Conservation (phyloP, 2,329 filamentous ascomycete genomes). For the Westerdykella sp. region DNA sequence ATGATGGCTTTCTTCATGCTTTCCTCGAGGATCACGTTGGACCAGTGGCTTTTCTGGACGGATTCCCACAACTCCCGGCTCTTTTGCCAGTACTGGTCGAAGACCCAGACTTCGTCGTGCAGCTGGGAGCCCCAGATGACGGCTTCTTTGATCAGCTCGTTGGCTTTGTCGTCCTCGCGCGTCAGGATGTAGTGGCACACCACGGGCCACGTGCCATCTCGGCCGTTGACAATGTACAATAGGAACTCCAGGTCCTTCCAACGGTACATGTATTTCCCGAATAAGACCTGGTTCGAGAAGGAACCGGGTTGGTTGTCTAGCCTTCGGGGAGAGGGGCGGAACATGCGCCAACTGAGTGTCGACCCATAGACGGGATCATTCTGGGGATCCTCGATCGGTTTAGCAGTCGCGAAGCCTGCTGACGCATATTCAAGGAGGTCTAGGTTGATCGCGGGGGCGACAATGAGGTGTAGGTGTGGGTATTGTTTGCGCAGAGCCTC, state of each 20-base stretch:
- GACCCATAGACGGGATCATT: slow-evolving; percentile 32
- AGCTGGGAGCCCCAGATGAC: slow-evolving; percentile 52
- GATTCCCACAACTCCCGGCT: slow-evolving; percentile 54
- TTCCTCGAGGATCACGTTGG: slow-evolving; percentile 60
- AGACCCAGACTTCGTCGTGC: slow-evolving; percentile 61
- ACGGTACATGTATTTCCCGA: slow-evolving; percentile 43
- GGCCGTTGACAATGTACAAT: slow-evolving; percentile 38
- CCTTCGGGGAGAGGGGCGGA: slow-evolving; percentile 35
- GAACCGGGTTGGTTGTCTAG: slow-evolving; percentile 33
- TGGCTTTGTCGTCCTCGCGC: slow-evolving; percentile 27
- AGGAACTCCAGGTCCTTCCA: slow-evolving; percentile 42
- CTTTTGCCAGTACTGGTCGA: slow-evolving; percentile 61
- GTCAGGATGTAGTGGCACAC: slow-evolving; percentile 43
- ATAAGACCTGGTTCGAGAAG: slow-evolving; percentile 36
- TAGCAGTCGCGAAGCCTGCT: slow-evolving; percentile 38
- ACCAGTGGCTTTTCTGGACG: slow-evolving; percentile 49
- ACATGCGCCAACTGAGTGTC: slow-evolving; percentile 33
- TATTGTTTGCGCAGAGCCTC: slow-evolving; percentile 43
- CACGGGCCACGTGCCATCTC: slow-evolving; percentile 30
- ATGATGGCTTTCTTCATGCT: slow-evolving; percentile 60
- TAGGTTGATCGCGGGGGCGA: slow-evolving; percentile 29
- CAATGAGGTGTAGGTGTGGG: slow-evolving; percentile 40
- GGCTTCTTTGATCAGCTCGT: slow-evolving; percentile 52
- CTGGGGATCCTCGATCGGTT: slow-evolving; percentile 38
- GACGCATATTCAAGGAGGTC: slow-evolving; percentile 40